These are phyloP conservation scores for Eucalyptus fibrosa DNA, from an alignment of 345 rosid species.

Conservation along the genomic window DNA sequence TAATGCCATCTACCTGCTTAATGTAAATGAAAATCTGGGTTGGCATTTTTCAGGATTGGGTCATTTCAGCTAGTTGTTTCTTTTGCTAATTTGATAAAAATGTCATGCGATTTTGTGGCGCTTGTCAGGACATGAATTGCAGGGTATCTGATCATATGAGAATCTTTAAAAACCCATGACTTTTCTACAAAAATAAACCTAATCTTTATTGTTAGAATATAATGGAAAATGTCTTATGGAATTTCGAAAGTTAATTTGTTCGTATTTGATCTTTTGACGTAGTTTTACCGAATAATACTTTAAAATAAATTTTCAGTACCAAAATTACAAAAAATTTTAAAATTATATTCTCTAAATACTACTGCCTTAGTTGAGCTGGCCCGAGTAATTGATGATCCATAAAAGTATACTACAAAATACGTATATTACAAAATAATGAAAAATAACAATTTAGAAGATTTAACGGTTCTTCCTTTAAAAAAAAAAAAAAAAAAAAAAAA, in stretches of 20 bases:
- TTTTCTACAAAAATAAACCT: neutral
- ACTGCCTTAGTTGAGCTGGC: neutral
- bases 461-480: too few relatives aligned
- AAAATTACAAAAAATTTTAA: neutral
- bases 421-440: neutral
- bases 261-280: neutral
- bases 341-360: neutral
- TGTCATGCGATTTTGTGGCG: neutral
- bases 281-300: neutral
- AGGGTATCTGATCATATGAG: neutral
- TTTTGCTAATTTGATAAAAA: neutral
- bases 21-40: neutral
- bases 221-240: neutral
- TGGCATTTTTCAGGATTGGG: neutral
- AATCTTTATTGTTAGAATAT: neutral
- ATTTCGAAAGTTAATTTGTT: neutral
- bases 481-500: too few relatives aligned
- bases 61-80: neutral
- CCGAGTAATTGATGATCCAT: neutral
- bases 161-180: neutral
- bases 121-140: neutral
- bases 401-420: neutral
- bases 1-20: neutral
- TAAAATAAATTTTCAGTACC: neutral
- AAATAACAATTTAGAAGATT: neutral